Evolutionary conservation across 768 basidiomycete genomes (phyloP), one percentile per base, ranked within the genome.

Genomic region (Tricholoma sp.): DNA sequence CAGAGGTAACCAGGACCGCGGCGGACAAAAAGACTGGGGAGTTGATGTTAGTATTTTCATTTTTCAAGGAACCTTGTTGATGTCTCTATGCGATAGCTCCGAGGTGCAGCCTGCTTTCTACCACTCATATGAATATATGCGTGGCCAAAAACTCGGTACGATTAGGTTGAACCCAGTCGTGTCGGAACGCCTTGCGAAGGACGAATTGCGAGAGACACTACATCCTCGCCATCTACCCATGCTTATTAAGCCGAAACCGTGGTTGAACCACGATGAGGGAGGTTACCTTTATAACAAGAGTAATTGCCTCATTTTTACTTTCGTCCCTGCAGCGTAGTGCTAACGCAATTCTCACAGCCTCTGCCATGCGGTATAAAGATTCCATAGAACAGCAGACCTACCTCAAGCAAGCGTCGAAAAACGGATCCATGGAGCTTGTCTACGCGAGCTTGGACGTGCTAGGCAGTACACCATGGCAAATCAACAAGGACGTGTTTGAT

Each of bases 151-250:
- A 68, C 79, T 97, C n/a, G 96, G 96, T 27, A 83, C 98, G 19
- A 86, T 98, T 68, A 85, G 85, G 67, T 72, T 96, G 57, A 96
- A 98, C 69, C 85, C 88, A 0, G 83, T 79, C 4, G 88, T 98
- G 5, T 76, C 86, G 3, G 84, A 89, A 12, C 82, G 88, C 2
- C 74, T 98, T 55, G 84, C 91, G 2, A 84, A 82, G 57, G 95
- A 98, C 59, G 77, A 72, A 39, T 66, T 94, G 18, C 73, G 76
- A 11, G 80, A 85, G 54, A 83, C 88, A 0, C 76, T 98, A 16
- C 94, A 96, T 72, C 94, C 96, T 14, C 90, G 94, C 1, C 91
- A 96, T 70, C 79, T 99, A 21, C 96, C 96, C 8, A 99, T 98
- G 97, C 79, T 99, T 6, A 81, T 95, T 22, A 85, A 86, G 59